Evolutionary conservation across 1,284 basidiomycete species (phyloP).

Genomic region (Leccinum solheimii): DNA sequence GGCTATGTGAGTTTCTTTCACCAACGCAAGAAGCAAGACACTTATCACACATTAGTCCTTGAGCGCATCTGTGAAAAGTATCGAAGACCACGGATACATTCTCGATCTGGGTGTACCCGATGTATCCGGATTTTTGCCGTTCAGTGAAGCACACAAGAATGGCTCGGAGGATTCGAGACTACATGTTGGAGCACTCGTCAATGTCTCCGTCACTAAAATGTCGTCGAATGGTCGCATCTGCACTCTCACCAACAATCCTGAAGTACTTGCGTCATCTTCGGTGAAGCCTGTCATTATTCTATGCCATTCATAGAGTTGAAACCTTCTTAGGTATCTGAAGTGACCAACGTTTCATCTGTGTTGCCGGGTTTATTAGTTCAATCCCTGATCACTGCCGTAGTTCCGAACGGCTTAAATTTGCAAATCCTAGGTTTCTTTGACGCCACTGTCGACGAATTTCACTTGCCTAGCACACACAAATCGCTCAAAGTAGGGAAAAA

Average conservation of each 20-base stretch:
- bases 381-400: conserved; percentile 80
- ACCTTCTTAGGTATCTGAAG: conserved; percentile 60
- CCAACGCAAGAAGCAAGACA: background rate
- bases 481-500: conserved; percentile 82
- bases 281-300: conserved; percentile 42
- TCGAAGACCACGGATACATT: conserved; percentile 95
- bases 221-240: conserved; percentile 73
- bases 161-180: conserved; percentile 48
- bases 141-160: conserved; percentile 59
- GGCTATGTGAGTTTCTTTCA: conserved; percentile 62
- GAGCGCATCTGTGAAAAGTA: conserved; percentile 76
- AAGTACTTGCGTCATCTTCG: conserved; percentile 47
- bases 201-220: conserved; percentile 62
- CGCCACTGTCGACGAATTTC: conserved; percentile 85
- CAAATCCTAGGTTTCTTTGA: conserved; percentile 94
- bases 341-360: conserved; percentile 78
- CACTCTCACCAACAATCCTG: conserved; percentile 55
- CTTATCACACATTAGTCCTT: conserved; percentile 52
- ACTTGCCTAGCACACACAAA: conserved; percentile 59
- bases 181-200: conserved; percentile 66
- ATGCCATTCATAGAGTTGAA: conserved; percentile 14
- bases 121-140: conserved; percentile 77
- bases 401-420: conserved; percentile 80
- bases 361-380: conserved; percentile 89
- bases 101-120: conserved; percentile 82